A percentile compares a stretch with the other conserved stretches of the same genome.
Evolutionary conservation across 768 basidiomycete genomes (phyloP).

Genomic region (Termitomyces sp.): DNA sequence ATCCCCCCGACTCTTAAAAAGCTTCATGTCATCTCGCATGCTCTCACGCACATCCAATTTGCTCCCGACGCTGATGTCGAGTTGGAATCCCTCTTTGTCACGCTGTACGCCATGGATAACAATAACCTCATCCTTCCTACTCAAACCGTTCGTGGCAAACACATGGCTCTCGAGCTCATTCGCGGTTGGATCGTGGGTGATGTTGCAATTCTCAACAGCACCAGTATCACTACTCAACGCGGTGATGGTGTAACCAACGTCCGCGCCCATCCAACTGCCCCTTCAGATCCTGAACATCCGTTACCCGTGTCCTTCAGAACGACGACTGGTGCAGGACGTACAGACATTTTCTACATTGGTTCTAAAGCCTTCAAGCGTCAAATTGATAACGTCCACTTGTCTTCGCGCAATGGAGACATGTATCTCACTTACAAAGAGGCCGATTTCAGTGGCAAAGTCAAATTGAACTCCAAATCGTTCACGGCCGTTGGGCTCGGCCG

Average conservation of each 20-base stretch:
- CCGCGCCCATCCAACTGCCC: constrained; percentile 34
- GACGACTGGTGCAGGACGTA: constrained; percentile 46
- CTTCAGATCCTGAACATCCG: constrained; percentile 24
- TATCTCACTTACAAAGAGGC: constrained; percentile 51
- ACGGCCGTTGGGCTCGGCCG: constrained; percentile 24
- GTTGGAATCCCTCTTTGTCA: constrained; percentile 39
- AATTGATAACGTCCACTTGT: constrained; percentile 41
- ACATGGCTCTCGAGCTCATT: constrained; percentile 37
- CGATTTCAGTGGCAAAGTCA: constrained; percentile 42
- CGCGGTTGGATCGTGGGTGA: constrained; percentile 61
- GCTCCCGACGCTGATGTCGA: constrained; percentile 34
- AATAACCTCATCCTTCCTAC: constrained; percentile 44
- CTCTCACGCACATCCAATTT: constrained; percentile 44
- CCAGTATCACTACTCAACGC: constrained; percentile 40
- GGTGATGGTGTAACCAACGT: constrained; percentile 46
- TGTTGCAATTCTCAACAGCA: constrained; percentile 35
- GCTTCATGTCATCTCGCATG: constrained; percentile 38
- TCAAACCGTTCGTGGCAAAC: constrained; percentile 32
- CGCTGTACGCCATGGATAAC: constrained; percentile 28
- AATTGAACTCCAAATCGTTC: constrained; percentile 36
- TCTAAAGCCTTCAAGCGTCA: constrained; percentile 36
- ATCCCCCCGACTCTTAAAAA: constrained; percentile 45
- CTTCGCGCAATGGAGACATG: constrained; percentile 45
- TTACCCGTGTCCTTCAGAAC: constrained; percentile 35
- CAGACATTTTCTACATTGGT: constrained; percentile 41